Evolutionary conservation across 202 grass and related monocot genomes (phyloP), one percentile per base, ranked within the genome.

Genomic region (Brachypodium distachyon): DNA sequence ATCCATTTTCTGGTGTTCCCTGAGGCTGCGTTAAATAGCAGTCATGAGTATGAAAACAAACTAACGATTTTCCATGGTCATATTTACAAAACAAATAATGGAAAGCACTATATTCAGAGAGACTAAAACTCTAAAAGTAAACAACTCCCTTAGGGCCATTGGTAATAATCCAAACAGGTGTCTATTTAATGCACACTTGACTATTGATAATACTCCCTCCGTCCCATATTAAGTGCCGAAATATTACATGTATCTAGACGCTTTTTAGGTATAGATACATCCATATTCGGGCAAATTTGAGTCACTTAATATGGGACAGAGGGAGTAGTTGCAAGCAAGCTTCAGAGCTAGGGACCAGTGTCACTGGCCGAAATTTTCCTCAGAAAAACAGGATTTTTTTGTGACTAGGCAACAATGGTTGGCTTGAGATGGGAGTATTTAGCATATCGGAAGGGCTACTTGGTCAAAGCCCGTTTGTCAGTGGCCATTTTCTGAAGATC

Each of bases 1-100:
- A 98, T 82, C 96, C 91, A 61, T 98, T 98, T 83, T 98, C 96
- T 69, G 91, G 87, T 70, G 91, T 95, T 80, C 91, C 96, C 70
- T 90, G 90, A 38, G 85, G 87, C 92, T 95, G 76, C 77, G 95
- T 79, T 80, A 77, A 48, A 85, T 77, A 87, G 59, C 28, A 77
- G 5, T 36, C 21, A 58, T 64, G 52, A n/a, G n/a, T n/a, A n/a
- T n/a, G n/a, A 74, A 43, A 73, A 71, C 21, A 9, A 54, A 56
- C 21, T 67, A 62, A 68, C 17, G 61, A 61, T 12, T 37, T 55
- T 8, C 22, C 40, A 43, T 29, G 39, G 56, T 40, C 25, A 79
- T 40, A 73, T 43, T 32, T 77, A 10, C n/a, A n/a, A 16, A 48
- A 47, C 61, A 41, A 6, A 12, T 44, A 44, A 25, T 31, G 19